These are phyloP conservation scores for Sugiyamaella marilandica DNA, from an alignment of 805 yeast species.

Conservation along the genomic window DNA sequence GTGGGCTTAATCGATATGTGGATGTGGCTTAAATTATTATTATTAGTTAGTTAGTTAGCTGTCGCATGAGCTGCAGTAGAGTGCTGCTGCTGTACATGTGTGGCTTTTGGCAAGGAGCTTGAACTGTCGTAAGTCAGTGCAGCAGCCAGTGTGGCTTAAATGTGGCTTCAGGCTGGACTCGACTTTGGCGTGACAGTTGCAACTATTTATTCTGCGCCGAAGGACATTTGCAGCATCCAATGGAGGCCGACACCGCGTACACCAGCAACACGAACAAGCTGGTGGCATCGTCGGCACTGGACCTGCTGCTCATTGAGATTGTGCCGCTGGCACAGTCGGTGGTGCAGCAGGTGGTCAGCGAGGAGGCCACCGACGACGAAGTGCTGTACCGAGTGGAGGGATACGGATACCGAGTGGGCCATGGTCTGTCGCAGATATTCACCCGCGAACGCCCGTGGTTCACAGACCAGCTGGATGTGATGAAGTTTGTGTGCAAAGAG, in stretches of 20 bases:
- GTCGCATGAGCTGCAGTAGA: no score
- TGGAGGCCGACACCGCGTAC: conserved; percentile 5
- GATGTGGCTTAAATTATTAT: no score
- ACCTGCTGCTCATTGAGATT: conserved; percentile 66
- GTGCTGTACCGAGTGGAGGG: conserved; percentile 57
- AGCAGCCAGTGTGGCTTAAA: background rate
- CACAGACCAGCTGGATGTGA: conserved; percentile 67
- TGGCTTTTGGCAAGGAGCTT: conserved; percentile 9
- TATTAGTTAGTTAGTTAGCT: no score
- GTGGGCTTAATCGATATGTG: no score
- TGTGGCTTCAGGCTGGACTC: background rate
- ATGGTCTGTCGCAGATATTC: conserved; percentile 47
- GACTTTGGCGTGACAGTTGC: background rate
- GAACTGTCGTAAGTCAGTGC: conserved; percentile 2
- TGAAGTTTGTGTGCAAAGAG: conserved; percentile 90
- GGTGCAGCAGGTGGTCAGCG: conserved; percentile 40
- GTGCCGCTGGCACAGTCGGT: conserved; percentile 69
- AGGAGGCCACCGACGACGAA: conserved; percentile 30
- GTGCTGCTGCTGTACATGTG: no score
- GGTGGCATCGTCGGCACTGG: conserved; percentile 39
- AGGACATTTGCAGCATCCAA: background rate
- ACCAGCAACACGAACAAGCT: conserved; percentile 9
- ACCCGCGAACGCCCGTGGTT: conserved; percentile 43
- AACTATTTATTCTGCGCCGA: no score
- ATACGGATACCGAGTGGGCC: conserved; percentile 68